phyloP scores from a whole-genome alignment of 345 rosid species.

The Heritiera littoralis region DNA sequence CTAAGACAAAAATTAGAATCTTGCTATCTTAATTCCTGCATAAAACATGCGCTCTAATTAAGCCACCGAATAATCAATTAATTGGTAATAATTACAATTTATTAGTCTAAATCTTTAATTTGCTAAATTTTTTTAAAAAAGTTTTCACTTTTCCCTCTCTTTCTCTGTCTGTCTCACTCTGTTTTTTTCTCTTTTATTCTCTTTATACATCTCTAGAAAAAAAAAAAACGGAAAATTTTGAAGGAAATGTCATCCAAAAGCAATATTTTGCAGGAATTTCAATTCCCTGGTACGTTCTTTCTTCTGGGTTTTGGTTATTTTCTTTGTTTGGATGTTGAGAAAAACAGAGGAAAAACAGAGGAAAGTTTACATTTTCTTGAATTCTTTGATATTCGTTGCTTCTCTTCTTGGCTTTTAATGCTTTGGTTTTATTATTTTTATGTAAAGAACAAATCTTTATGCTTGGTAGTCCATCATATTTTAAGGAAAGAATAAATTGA shows the following conservation, averaged over 20 bases:
- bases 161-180: background rate
- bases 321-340: constrained; percentile 3
- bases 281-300: constrained; percentile 24
- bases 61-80: background rate
- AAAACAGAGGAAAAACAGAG: background rate
- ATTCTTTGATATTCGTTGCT: background rate
- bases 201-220: background rate
- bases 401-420: background rate
- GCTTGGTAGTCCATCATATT: background rate
- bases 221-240: background rate
- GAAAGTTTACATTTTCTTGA: background rate
- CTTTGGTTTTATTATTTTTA: background rate
- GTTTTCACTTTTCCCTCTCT: constrained; percentile 12
- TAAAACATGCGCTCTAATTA: background rate
- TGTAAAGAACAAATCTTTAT: background rate
- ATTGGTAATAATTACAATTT: constrained; percentile 6
- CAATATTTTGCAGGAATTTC: constrained; percentile 15
- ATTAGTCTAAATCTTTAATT: background rate
- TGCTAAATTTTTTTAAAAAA: background rate
- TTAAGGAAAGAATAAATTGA: background rate
- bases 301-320: background rate
- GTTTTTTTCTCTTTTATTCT: background rate
- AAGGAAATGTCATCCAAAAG: constrained; percentile 10
- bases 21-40: background rate
- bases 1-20: constrained; percentile 4